A percentile compares a stretch with the other conserved stretches of the same genome.
Evolutionary conservation across 768 basidiomycete species (phyloP).

Genomic region (Lentinula guzmanii): DNA sequence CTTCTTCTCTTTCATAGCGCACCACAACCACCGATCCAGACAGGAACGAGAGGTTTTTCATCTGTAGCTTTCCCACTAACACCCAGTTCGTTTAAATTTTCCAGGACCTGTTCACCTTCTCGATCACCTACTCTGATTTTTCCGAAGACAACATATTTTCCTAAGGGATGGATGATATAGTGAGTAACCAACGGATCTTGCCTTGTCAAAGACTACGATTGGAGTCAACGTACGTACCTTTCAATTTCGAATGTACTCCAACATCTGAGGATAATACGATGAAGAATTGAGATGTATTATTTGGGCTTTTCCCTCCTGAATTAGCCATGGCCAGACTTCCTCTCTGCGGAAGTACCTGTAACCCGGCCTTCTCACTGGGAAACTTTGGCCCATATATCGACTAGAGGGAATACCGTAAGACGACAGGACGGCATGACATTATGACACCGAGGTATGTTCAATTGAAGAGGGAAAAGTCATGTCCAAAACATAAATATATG

Average conservation of each 20-base stretch:
- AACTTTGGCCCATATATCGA: constrained; percentile 44
- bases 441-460: not conserved
- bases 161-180: not conserved
- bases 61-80: not conserved
- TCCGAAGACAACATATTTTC: constrained; percentile 12
- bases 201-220: not conserved
- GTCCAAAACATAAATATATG: not conserved
- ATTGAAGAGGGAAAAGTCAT: not conserved
- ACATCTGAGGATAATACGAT: constrained; percentile 38
- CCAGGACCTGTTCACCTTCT: constrained; percentile 49
- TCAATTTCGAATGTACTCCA: constrained; percentile 34
- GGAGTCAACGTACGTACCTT: constrained; percentile 17
- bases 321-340: constrained; percentile 50
- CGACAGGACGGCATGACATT: not conserved
- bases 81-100: constrained; percentile 45
- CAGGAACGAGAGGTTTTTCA: constrained; percentile 2
- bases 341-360: constrained; percentile 30
- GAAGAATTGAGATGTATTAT: constrained; percentile 45
- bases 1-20: not conserved
- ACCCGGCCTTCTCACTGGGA: constrained; percentile 45
- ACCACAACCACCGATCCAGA: constrained; percentile 7
- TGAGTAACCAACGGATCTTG: not conserved
- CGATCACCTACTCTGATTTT: constrained; percentile 18
- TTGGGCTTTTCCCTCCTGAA: constrained; percentile 36
- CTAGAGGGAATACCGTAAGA: constrained; percentile 14